Base-by-base conservation (phyloP, 352 stramenopile species). In the Phytophthora pluvialis region DNA sequence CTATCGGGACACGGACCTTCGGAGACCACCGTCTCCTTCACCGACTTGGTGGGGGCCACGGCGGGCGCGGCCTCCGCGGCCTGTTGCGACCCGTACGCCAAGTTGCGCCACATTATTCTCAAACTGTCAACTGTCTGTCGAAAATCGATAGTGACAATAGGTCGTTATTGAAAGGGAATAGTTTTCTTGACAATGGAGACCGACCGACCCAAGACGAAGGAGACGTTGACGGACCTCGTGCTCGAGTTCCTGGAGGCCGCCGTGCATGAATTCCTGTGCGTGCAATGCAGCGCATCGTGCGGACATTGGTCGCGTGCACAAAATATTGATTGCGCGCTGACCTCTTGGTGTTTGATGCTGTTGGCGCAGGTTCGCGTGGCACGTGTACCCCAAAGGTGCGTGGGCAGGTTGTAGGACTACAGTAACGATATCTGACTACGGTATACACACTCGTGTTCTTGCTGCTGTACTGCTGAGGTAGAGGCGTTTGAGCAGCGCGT, bases 211-310 rank as follows among this genome's bases (percentile, higher is more conserved):
- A n/a, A n/a, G n/a, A 65, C 59, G 43, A 71, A 65, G 26, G 65
- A 80, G 44, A 68, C 60, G 57, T 57, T 90, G 16, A 81, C 79
- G 46, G 79, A 82, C 44, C 59, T 89, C 44, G 39, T 95, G 49
- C 71, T 94, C 28, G 85, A 93, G 71, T 95, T 93, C 65, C 21
- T 94, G 1, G 85, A 95, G 66, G 81, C 76, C 0, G 60, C 69
- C 1, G 71, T 91, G 53, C 87, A 95, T 53, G 83, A 95, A 61
- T 91, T 90, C 52, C 74, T 95, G 87, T 95, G 64, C 6, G 82
- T 62, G 28, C 5, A 52, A 56, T 15, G n/a, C 12, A 8, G 3
- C 21, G 8, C 45, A 57, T 29, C 2, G 15, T 12, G 49, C 7
- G 15, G 47, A 5, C 13, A 12, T 54, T 57, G 39, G 35, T 18